These are phyloP conservation scores for Phialemoniopsis sp. DNA, from an alignment of 2,329 filamentous ascomycete genomes.

Conservation along the genomic window DNA sequence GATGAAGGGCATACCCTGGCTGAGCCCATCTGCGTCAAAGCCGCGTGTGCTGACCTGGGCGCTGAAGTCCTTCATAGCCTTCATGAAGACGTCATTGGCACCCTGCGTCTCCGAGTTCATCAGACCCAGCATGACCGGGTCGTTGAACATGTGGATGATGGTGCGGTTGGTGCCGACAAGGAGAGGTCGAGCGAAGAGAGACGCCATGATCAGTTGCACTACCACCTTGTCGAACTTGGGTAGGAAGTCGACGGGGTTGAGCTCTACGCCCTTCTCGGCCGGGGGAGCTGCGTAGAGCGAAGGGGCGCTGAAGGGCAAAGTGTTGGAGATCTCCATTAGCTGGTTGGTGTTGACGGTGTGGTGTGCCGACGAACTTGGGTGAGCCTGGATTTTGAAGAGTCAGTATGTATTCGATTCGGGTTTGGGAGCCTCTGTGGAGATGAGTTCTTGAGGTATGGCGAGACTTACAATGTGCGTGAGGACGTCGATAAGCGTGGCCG, in stretches of 20 bases:
- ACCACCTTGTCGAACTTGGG: constrained; percentile 24
- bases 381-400: constrained; percentile 15
- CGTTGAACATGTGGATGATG: constrained; percentile 35
- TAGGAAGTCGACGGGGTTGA: constrained; percentile 26
- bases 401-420: no score
- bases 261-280: constrained; percentile 27
- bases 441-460: no score
- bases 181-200: constrained; percentile 34
- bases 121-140: constrained; percentile 21
- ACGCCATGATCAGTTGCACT: constrained; percentile 28
- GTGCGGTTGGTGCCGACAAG: constrained; percentile 27
- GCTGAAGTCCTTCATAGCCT: constrained; percentile 31
- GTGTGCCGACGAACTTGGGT: constrained; percentile 30
- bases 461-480: constrained; percentile 28
- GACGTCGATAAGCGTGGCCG: constrained; percentile 29
- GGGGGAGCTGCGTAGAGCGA: constrained; percentile 34
- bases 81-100: constrained; percentile 29
- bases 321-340: constrained; percentile 25
- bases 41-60: constrained; percentile 23
- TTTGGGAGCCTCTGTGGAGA: no score
- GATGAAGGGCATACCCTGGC: constrained; percentile 42
- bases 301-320: constrained; percentile 35
- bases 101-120: constrained; percentile 22
- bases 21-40: constrained; percentile 37
- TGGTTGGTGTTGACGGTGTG: constrained; percentile 37